phyloP scores from a whole-genome alignment of 2,329 filamentous ascomycete species.

The Alternaria incomplexa region DNA sequence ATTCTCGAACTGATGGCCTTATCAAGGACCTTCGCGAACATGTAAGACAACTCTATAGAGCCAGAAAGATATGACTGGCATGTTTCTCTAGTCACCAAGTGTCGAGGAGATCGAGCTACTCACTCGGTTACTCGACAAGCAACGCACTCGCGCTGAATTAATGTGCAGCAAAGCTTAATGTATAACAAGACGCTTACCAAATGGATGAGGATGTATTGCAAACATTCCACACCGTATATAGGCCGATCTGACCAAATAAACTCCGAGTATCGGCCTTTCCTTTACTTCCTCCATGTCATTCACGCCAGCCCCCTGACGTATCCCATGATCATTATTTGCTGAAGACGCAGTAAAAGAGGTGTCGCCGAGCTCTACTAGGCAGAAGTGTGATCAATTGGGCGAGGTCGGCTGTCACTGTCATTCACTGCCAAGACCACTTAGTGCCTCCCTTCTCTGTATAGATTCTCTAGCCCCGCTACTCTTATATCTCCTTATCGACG shows the following conservation, averaged over 20 bases:
- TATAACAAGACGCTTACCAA: neutral
- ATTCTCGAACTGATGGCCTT: neutral
- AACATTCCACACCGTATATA: no score
- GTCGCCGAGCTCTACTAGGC: neutral
- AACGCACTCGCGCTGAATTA: neutral
- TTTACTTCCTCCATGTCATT: neutral
- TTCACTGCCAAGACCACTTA: neutral
- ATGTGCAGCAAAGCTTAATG: neutral
- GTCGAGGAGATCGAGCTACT: neutral
- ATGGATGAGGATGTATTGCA: neutral
- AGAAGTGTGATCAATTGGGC: neutral
- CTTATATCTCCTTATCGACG: neutral
- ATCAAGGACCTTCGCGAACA: neutral
- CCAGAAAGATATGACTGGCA: neutral
- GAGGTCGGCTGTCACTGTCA: neutral
- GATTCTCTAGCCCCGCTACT: neutral
- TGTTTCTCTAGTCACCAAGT: neutral
- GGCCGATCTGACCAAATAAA: fast-evolving
- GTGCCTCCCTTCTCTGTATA: neutral
- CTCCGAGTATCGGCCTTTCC: neutral
- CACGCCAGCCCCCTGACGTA: neutral
- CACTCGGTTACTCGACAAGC: neutral
- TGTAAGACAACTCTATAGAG: neutral
- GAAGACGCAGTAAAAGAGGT: neutral
- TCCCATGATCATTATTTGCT: neutral